phyloP scores from a whole-genome alignment of 2,329 filamentous ascomycete species.

The Aureobasidium pullulans region DNA sequence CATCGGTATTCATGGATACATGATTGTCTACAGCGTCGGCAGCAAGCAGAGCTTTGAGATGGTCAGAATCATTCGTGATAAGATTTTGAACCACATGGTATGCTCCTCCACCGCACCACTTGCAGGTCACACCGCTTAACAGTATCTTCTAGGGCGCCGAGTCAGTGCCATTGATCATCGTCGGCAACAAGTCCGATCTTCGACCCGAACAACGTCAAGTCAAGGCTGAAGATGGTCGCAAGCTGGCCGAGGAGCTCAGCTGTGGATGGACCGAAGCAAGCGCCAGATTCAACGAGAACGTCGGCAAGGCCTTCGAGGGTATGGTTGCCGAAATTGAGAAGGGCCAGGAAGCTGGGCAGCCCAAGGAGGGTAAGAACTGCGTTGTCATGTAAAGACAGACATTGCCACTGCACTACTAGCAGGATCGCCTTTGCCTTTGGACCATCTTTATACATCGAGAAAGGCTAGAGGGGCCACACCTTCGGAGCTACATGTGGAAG shows the following conservation, averaged over 20 bases:
- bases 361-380: constrained; percentile 79
- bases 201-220: constrained; percentile 91
- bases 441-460: neutral
- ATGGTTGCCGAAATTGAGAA: constrained; percentile 95
- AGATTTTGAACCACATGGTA: constrained; percentile 93
- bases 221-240: constrained; percentile 73
- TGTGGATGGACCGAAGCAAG: constrained; percentile 95
- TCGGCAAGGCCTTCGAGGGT: constrained; percentile 83
- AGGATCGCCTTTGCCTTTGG: neutral
- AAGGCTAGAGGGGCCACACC: neutral
- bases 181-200: constrained; percentile 95
- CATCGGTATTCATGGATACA: constrained; percentile 97
- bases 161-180: constrained; percentile 84
- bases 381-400: constrained; percentile 61
- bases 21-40: constrained; percentile 96
- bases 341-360: constrained; percentile 72
- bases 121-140: neutral
- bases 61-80: constrained; percentile 91
- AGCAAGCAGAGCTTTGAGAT: constrained; percentile 95
- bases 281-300: constrained; percentile 90
- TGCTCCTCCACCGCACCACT: constrained; percentile 25
- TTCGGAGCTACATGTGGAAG: neutral
- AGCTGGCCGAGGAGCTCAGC: constrained; percentile 75
- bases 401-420: neutral
- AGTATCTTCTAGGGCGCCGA: constrained; percentile 64